Percentiles rank a stretch among this genome's conserved stretches.
phyloP scores from a whole-genome alignment of 306 rosid species.

The Luffa aegyptiaca region DNA sequence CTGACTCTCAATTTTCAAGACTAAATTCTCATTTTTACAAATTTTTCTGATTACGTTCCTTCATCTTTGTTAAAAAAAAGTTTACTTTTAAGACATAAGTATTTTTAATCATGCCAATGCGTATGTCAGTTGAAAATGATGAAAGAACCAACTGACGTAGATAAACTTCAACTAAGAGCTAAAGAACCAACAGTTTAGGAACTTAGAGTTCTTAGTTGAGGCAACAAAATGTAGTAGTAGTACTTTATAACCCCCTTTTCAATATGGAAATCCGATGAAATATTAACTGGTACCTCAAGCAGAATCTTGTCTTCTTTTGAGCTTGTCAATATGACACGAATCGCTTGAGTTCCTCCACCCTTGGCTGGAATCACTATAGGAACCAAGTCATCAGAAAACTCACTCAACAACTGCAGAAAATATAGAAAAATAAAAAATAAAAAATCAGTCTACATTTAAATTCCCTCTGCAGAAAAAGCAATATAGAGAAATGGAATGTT shows the following conservation, averaged over 20 bases:
- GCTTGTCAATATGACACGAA: conserved; percentile 50
- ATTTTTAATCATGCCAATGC: not conserved
- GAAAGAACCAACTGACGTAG: not conserved
- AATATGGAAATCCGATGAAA: not conserved
- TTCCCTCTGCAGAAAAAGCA: not conserved
- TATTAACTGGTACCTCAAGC: conserved; percentile 39
- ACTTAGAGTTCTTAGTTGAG: not conserved
- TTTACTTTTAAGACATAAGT: not conserved
- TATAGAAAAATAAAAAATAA: not conserved
- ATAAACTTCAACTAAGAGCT: not conserved
- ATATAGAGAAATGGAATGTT: not conserved
- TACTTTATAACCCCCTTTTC: not conserved
- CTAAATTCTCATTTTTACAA: not conserved
- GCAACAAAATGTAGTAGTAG: not conserved
- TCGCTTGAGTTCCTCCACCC: conserved; percentile 41
- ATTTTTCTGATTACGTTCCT: not conserved
- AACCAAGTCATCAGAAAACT: conserved; percentile 52
- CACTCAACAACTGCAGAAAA: conserved; percentile 52
- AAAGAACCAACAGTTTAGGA: not conserved
- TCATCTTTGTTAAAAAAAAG: not conserved
- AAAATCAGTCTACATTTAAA: not conserved
- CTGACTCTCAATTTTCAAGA: not conserved
- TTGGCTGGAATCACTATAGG: conserved; percentile 44
- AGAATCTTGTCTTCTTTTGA: conserved; percentile 69
- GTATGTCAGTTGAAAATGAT: not conserved